Base-by-base conservation (phyloP, 192 early-diverging fungal species). In the Podila epicladia region DNA sequence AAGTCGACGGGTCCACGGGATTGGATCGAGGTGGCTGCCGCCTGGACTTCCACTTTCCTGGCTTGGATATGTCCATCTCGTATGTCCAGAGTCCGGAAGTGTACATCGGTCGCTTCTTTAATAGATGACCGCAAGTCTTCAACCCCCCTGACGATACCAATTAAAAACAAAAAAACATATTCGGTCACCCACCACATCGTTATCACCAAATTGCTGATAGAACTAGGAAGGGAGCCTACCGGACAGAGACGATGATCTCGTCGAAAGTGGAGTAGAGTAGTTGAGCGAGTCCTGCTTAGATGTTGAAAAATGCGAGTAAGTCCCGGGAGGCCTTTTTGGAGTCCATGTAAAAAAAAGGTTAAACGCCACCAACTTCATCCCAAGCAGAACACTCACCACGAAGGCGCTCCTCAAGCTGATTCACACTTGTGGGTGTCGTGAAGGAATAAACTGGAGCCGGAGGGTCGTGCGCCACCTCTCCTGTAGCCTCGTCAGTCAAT, bases 281-380 rank as follows among this genome's bases (percentile, higher is more conserved):
- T 9, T 55, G 53, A 6, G 6, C 26, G 53, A 22, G 12, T 11
- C n/a, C 53, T 55, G 35, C 0, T n/a, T 55, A 24, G 53, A 55
- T 7, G n/a, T 24, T 2, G 8, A 7, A 24, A n/a, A 55, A 55
- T 2, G 15, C 8, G 41, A 15, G 13, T 45, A 70, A 63, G 7
- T 70, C 29, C 24, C 12, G 26, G 1, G 41, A 22, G 1, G 74
- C 67, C 37, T 5, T 37, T 59, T 20, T 65, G 74, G n/a, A 76
- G 62, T 5, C 31, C 48, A 26, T 29, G 31, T n/a, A 31, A 41
- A 0, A 41, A 45, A 45, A 45, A 45, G 38, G 3, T 41, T 15
- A 45, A 37, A 15, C 41, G 41, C 41, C 41, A 45, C 41, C 53
- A 55, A 55, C 22, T 55, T 17, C 2, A 6, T 12, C n/a, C 20